A percentile compares a stretch with the other conserved stretches of the same genome.
phyloP scores from a whole-genome alignment of 768 basidiomycete genomes.

The Paxillus rubicundulus region DNA sequence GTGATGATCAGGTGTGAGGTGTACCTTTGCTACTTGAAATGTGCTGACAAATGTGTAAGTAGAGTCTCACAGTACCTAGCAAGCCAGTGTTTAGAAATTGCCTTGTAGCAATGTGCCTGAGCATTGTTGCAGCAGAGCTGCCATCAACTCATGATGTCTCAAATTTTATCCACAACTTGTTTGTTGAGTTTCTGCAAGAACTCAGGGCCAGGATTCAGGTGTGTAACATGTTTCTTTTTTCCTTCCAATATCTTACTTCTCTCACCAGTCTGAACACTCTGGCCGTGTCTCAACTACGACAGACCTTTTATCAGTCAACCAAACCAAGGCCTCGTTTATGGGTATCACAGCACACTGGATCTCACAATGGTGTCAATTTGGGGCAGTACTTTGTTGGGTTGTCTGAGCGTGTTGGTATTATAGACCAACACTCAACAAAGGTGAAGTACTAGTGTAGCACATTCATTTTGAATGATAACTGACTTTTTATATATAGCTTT shows the following conservation, averaged over 20 bases:
- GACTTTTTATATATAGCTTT: slow-evolving; percentile 15
- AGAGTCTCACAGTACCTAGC: too few species aligned
- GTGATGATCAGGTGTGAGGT: slow-evolving; percentile 19
- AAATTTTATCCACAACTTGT: slow-evolving; percentile 17
- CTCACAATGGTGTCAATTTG: slow-evolving; percentile 28
- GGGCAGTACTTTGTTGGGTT: slow-evolving; percentile 20
- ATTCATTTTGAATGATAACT: too few species aligned
- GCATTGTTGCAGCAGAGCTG: too few species aligned
- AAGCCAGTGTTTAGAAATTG: too few species aligned
- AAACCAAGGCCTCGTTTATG: slow-evolving; percentile 8
- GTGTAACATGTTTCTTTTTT: neutral
- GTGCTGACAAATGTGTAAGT: too few species aligned
- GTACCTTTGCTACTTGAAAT: too few species aligned
- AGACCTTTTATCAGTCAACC: slow-evolving; percentile 18
- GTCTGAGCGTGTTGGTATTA: slow-evolving; percentile 17
- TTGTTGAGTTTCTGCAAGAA: slow-evolving; percentile 2
- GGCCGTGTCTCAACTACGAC: slow-evolving; percentile 13
- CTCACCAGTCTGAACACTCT: too few species aligned
- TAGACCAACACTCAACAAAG: slow-evolving; percentile 14
- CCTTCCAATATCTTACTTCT: too few species aligned
- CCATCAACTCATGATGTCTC: slow-evolving; percentile 9
- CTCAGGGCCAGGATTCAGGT: slow-evolving; percentile 2
- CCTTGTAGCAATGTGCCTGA: too few species aligned
- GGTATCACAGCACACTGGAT: slow-evolving; percentile 11
- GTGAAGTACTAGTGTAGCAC: slow-evolving; percentile 19